A percentile compares a stretch with the other conserved stretches of the same genome.
These are phyloP conservation scores for Catharanthus roseus DNA, from an alignment of 257 asterid genomes.

Conservation along the genomic window DNA sequence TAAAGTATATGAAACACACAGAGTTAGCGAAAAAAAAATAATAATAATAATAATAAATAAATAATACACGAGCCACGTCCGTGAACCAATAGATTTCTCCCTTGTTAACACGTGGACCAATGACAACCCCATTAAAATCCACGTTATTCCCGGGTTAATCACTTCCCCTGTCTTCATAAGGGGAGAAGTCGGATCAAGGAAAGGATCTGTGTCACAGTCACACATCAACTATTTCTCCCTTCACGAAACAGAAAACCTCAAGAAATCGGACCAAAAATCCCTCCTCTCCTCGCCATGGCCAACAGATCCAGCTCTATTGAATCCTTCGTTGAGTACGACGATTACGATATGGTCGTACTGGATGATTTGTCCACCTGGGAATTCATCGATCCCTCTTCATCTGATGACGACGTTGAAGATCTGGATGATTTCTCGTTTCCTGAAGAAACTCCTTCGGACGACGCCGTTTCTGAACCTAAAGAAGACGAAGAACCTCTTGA, in stretches of 20 bases:
- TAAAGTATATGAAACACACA: too few relatives aligned
- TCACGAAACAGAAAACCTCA: not conserved
- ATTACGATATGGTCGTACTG: constrained; percentile 22
- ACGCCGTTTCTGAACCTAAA: not conserved
- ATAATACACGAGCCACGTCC: constrained; percentile 1
- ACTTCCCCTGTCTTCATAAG: too few relatives aligned
- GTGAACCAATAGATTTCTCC: not conserved
- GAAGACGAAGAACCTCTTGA: not conserved
- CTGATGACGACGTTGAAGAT: constrained; percentile 44
- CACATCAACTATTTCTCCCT: too few relatives aligned
- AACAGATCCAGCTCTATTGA: constrained; percentile 28
- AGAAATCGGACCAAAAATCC: not conserved
- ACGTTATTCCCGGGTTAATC: not conserved
- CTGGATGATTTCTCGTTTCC: constrained; percentile 12
- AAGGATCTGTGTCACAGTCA: not conserved
- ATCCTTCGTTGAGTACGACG: constrained; percentile 23
- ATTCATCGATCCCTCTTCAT: constrained; percentile 55
- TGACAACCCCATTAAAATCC: not conserved
- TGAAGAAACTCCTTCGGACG: not conserved
- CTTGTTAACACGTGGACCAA: constrained; percentile 4
- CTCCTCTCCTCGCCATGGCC: constrained; percentile 31
- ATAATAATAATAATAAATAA: too few relatives aligned
- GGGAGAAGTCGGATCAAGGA: not conserved
- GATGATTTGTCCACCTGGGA: constrained; percentile 66
- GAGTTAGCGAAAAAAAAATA: too few relatives aligned